Conservation (phyloP, 352 stramenopile genomes). For the Globisporangium solare region DNA sequence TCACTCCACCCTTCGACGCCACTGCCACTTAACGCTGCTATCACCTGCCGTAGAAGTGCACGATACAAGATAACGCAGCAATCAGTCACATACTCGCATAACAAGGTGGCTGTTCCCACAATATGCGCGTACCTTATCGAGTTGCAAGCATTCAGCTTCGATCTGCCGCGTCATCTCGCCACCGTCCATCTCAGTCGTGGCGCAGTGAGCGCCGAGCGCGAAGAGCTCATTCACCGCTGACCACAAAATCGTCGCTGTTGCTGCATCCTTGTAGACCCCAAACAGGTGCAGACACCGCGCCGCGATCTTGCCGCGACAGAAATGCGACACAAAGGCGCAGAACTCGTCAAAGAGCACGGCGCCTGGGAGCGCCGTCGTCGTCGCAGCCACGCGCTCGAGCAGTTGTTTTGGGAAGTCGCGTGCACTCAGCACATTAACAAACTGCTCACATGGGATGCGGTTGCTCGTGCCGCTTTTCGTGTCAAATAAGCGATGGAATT, state of each 20-base stretch:
- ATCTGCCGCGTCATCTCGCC: conserved; percentile 12
- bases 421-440: conserved; percentile 45
- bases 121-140: conserved; percentile 32
- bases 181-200: conserved; percentile 7
- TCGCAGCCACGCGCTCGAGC: conserved; percentile 40
- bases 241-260: conserved; percentile 26
- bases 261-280: conserved; percentile 42
- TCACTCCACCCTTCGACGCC: conserved; percentile 22
- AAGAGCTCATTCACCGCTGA: conserved; percentile 43
- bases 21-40: neutral
- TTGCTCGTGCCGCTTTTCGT: conserved; percentile 66
- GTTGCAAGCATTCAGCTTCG: conserved; percentile 28
- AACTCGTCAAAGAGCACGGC: conserved; percentile 81
- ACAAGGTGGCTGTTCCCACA: neutral
- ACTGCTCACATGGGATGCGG: conserved; percentile 52
- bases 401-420: conserved; percentile 40
- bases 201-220: conserved; percentile 23
- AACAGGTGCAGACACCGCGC: conserved; percentile 49
- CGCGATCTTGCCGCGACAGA: conserved; percentile 47
- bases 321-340: conserved; percentile 73
- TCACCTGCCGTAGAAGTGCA: conserved; percentile 4
- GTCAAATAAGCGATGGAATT: conserved; percentile 77
- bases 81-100: neutral
- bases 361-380: conserved; percentile 33
- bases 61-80: neutral